Base-by-base conservation (phyloP, 23 red algal species). In the Agarophyton chilense region DNA sequence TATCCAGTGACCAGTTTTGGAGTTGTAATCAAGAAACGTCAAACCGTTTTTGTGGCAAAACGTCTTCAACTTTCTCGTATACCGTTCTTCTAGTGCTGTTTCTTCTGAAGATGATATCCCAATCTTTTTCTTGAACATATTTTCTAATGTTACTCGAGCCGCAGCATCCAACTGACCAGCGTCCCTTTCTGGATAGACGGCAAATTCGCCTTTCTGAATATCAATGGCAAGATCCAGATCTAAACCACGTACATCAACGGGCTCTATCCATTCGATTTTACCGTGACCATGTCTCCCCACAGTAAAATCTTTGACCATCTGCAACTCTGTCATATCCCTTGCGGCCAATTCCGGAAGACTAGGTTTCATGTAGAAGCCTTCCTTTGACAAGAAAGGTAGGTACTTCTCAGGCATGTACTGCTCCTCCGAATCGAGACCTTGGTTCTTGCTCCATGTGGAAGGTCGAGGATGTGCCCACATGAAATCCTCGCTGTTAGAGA, bases 211-310 rank as follows among this genome's bases (percentile, higher is more conserved):
- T 34, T 70, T 58, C 52, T 93, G 70, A 81, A 97, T 92, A 47
- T 90, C 78, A 1, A 97, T 58, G 9, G 52, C 72, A 13, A 52
- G 17, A 54, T 97, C 83, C 11, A 97, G 45, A 65, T 93, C 77
- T 13, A 93, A 46, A 41, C 88, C 79, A 7, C 95, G 90, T 17
- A 97, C 89, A 83, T 97, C 95, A 51, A 94, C 91, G 22, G 90
- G 85, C 29, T 94, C 65, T 40, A 90, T 54, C 84, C 89, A 97
- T 38, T 68, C 66, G 76, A 97, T 97, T 58, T 94, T 88, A 16
- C 89, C 95, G 22, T 81, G 43, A 12, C 85, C 84, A 42, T 65
- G 58, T 43, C 95, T 55, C 26, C 95, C 95, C 8, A 97, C 73
- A 13, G 82, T 87, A 52, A 97, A 92, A 44, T 77, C 41, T 74